phyloP scores from a whole-genome alignment of 768 basidiomycete genomes.

The Panellus pusillus region DNA sequence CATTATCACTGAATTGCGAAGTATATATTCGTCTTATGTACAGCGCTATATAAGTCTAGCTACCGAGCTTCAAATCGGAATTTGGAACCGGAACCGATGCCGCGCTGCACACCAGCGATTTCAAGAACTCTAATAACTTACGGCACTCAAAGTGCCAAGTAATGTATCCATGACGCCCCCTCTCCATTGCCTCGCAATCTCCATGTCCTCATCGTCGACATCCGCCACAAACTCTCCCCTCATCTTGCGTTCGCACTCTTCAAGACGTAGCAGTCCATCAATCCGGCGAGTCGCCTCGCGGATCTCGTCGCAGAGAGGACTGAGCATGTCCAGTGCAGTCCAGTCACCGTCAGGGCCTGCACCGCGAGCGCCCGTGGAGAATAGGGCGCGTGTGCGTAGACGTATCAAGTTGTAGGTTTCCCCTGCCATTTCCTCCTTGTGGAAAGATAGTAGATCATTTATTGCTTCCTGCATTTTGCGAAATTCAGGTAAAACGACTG shows the following conservation, averaged over 20 bases:
- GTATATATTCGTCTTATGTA: too few relatives aligned
- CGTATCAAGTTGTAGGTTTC: conserved; percentile 14
- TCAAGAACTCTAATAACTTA: conserved; percentile 4
- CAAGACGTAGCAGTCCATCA: conserved; percentile 5
- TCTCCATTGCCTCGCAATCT: conserved; percentile 12
- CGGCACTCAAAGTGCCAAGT: conserved; percentile 14
- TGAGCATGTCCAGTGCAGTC: conserved; percentile 1
- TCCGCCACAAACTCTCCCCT: background rate
- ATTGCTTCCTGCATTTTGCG: conserved; percentile 1
- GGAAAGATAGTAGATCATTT: conserved; percentile 13
- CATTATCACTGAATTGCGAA: too few relatives aligned
- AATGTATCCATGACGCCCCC: conserved; percentile 10
- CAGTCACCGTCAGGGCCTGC: background rate
- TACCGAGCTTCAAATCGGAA: too few relatives aligned
- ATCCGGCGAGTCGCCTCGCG: conserved; percentile 1
- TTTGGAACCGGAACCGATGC: too few relatives aligned
- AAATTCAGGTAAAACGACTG: background rate
- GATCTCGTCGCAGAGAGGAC: conserved; percentile 6
- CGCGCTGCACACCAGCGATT: background rate
- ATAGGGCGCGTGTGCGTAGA: conserved; percentile 4
- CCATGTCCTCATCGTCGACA: conserved; percentile 1
- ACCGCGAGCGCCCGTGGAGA: background rate
- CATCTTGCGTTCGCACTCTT: conserved; percentile 1
- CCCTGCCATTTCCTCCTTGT: conserved; percentile 13
- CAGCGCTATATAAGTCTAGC: too few relatives aligned